Base-by-base conservation (phyloP, 306 rosid genomes). In the Fragaria nilgerrensis region DNA sequence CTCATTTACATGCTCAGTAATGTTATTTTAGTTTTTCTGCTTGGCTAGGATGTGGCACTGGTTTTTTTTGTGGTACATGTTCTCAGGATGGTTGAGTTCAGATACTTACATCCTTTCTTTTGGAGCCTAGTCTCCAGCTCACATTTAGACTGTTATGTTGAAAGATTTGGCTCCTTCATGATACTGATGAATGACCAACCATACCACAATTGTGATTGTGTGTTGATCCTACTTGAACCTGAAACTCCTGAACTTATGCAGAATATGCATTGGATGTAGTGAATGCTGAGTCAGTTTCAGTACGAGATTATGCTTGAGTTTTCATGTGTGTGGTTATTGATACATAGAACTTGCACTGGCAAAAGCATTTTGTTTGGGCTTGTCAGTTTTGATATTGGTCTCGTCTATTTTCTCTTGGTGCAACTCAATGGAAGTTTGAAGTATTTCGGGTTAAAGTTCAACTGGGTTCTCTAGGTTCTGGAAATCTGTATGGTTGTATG, bases 11-110 rank as follows among this genome's bases (percentile, higher is more conserved):
- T 64, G 44, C 67, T 63, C 58, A 69, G 68, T 58, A 73, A 25
- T 55, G 71, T 41, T 39, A 70, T 29, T 55, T 77, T 58, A 68
- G 81, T 73, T 53, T 69, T 79, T 78, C 56, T 66, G 81, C 76
- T 8, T 77, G 62, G 39, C 52, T 75, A 53, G 23, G 80, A 75
- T 82, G 66, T n/a, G 64, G 67, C 81, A 74, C 53, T 50, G 22
- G 74, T 61, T 75, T 71, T 73, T 43, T 47, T 34, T 61, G 17
- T 59, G 32, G 37, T 75, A 5, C 1, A 47, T 22, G 55, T 80
- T 74, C 81, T 73, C 48, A 5, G 79, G 76, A 79, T 82, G 82
- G 75, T 81, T 80, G 71, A 81, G 39, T 68, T 72, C 75, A 70
- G 72, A 80, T 47, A 68, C 48, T 66, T 47, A 37, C 77, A 50